Evolutionary conservation across 441 rosid species (phyloP).

Genomic region (Pelargonium citronellum): DNA sequence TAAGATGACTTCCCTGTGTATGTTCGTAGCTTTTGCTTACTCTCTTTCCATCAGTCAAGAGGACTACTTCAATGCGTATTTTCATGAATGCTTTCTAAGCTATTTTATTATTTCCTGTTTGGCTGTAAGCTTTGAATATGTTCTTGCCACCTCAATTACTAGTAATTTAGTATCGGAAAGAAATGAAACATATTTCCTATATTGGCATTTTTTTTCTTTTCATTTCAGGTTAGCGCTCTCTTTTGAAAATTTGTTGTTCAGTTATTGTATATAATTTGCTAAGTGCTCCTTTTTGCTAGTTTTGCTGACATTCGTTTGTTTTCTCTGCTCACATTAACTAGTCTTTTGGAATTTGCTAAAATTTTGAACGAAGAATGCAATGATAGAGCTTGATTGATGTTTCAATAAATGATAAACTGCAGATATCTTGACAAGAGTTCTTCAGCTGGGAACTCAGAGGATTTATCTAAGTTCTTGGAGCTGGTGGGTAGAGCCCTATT

Average conservation of each 20-base stretch:
- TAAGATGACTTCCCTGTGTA: slow-evolving; percentile 28
- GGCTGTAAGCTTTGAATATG: background rate
- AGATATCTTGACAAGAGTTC: slow-evolving; percentile 69
- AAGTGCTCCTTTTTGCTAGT: background rate
- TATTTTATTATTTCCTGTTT: slow-evolving; percentile 11
- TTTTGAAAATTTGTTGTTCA: background rate
- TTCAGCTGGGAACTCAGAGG: slow-evolving; percentile 38
- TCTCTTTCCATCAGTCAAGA: background rate
- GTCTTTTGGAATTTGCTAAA: background rate
- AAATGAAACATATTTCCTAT: background rate
- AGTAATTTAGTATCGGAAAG: background rate
- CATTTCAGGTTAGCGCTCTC: background rate
- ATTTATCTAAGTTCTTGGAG: slow-evolving; percentile 61
- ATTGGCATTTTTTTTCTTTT: background rate
- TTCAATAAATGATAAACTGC: slow-evolving; percentile 21
- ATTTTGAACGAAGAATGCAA: slow-evolving; percentile 4
- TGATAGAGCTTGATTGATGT: slow-evolving; percentile 12
- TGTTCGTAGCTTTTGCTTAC: background rate
- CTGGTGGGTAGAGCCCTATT: slow-evolving; percentile 48
- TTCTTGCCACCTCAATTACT: background rate
- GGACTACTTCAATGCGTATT: background rate
- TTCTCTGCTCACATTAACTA: background rate
- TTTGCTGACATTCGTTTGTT: background rate
- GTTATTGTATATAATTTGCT: background rate
- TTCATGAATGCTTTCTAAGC: background rate